These are phyloP conservation scores for Postia placenta DNA, from an alignment of 768 basidiomycete species.

Conservation along the genomic window DNA sequence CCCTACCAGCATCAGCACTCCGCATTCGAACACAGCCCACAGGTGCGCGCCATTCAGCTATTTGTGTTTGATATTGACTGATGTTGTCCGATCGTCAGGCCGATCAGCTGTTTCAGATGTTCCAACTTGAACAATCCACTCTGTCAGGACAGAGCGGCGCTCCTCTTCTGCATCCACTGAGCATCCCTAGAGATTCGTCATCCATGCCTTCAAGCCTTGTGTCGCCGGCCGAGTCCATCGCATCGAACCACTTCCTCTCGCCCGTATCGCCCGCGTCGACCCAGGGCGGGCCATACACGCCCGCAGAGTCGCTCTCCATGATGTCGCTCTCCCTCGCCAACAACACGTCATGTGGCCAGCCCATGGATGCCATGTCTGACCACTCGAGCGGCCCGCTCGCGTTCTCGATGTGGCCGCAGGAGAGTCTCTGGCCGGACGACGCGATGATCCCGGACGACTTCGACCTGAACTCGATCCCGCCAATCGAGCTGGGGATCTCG, in stretches of 20 bases:
- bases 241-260: constrained; percentile 43
- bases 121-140: constrained; percentile 6
- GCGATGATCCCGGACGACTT: constrained; percentile 54
- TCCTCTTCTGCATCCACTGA: constrained; percentile 44
- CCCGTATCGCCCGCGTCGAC: constrained; percentile 53
- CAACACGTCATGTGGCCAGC: constrained; percentile 16
- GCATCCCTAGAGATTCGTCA: constrained; percentile 28
- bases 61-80: too few relatives aligned
- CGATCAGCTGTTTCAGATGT: constrained; percentile 7
- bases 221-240: constrained; percentile 25
- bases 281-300: constrained; percentile 44
- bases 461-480: constrained; percentile 58
- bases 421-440: constrained; percentile 15
- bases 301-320: constrained; percentile 27
- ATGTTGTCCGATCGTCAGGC: constrained; percentile 6
- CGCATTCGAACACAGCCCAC: constrained; percentile 24
- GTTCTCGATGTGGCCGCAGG: constrained; percentile 29
- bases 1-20: constrained; percentile 28
- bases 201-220: constrained; percentile 13
- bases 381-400: constrained; percentile 13
- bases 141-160: constrained; percentile 25
- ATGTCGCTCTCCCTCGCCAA: constrained; percentile 24
- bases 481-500: constrained; percentile 52
- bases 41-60: constrained; percentile 29
- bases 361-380: constrained; percentile 8